Base-by-base conservation (phyloP, 169 alveolate genomes). In the Plasmodium gaboni region DNA sequence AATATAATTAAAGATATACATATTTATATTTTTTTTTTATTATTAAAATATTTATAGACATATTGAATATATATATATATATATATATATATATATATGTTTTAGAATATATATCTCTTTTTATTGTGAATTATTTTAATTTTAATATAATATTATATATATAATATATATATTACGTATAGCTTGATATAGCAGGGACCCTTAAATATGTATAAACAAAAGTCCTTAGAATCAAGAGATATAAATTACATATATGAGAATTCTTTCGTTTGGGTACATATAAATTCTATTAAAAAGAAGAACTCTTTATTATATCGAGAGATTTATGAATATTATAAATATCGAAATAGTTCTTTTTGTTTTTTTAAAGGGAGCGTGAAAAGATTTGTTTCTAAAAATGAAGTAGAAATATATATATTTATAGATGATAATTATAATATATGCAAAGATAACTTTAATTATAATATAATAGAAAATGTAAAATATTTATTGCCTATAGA, bases 401-500 rank as follows among this genome's bases (percentile, higher is more conserved):
- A 86, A 60, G 92, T 71, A 12, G 87, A 86, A 71, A 86, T 86
- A 70, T 53, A 32, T 73, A 72, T 86, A 51, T 42, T 28, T 55
- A 9, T 86, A 71, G 87, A 86, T 32, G 92, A 86, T 57, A 53
- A 71, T 69, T 71, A 86, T 60, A 26, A 26, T 6, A 51, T n/a
- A 2, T 69, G 28, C 8, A 86, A 86, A 86, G 60, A 59, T 48
- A 70, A 86, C 42, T 17, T 61, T 51, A 72, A 86, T 69, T 86
- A 71, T 67, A 61, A 71, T 32, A 60, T 86, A 51, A 72, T 65
- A 71, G 92, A 86, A 70, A 86, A 86, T 86, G 87, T 86, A 0
- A 86, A 86, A 86, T 86, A 86, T 44, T 63, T 86, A 86, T 86
- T 86, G 70, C 92, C 92, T 38, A 72, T 86, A 9, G 92, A 86